These are phyloP conservation scores for Lithocarpus polystachyus DNA, from an alignment of 306 rosid genomes.

Conservation along the genomic window DNA sequence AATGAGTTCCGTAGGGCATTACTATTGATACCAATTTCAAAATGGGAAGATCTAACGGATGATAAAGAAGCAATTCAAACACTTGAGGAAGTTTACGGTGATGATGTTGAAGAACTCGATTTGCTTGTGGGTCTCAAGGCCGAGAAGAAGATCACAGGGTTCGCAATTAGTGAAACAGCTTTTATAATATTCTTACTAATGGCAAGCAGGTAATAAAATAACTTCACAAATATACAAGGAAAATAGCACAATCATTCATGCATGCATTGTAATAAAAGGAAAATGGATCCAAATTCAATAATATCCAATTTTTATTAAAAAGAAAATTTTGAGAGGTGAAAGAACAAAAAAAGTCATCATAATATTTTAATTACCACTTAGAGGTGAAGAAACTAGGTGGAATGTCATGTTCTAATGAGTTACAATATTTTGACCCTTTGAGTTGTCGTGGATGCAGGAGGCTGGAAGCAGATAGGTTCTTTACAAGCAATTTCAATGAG, in stretches of 20 bases:
- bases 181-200: slow-evolving; percentile 47
- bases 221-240: too few species aligned
- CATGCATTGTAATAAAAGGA: background rate
- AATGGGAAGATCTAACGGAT: slow-evolving; percentile 60
- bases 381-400: too few species aligned
- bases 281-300: too few species aligned
- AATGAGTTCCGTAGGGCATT: slow-evolving; percentile 49
- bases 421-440: too few species aligned
- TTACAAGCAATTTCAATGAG: slow-evolving; percentile 50
- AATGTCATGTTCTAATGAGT: too few species aligned
- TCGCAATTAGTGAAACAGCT: slow-evolving; percentile 65
- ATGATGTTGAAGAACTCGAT: slow-evolving; percentile 60
- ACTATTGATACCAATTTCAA: slow-evolving; percentile 44
- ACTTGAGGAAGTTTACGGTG: slow-evolving; percentile 47
- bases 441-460: slow-evolving; percentile 35
- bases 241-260: background rate
- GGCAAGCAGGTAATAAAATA: slow-evolving; percentile 47
- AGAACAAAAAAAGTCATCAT: too few species aligned
- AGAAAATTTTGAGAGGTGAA: too few species aligned
- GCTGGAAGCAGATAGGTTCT: slow-evolving; percentile 58
- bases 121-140: slow-evolving; percentile 60
- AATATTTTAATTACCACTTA: too few species aligned
- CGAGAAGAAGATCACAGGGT: slow-evolving; percentile 64
- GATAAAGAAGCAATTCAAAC: slow-evolving; percentile 43
- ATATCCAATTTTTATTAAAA: too few species aligned